Evolutionary conservation across 371 early-diverging fungal species (phyloP).

Genomic region (Batrachochytrium dendrobatidis): DNA sequence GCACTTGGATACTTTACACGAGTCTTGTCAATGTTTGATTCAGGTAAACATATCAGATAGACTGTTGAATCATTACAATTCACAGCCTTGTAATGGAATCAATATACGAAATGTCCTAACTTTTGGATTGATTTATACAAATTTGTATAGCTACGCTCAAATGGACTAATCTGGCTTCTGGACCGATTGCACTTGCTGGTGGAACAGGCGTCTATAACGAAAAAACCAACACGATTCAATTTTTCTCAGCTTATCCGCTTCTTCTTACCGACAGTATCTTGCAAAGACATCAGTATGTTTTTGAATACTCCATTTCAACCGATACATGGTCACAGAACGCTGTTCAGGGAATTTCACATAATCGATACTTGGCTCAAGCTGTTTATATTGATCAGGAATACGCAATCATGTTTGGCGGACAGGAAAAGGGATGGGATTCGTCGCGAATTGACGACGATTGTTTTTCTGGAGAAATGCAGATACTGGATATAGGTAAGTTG

Average conservation of each 20-base stretch:
- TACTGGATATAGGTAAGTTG: constrained; percentile 2
- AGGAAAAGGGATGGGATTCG: constrained; percentile 4
- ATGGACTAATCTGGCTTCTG: not conserved
- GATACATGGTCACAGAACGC: not conserved
- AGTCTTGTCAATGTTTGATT: not conserved
- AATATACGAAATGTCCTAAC: no score
- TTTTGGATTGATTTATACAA: no score
- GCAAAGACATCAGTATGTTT: not conserved
- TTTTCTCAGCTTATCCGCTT: not conserved
- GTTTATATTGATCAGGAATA: not conserved
- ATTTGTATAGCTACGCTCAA: not conserved
- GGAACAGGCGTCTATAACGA: not conserved
- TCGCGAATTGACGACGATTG: not conserved
- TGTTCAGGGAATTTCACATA: not conserved
- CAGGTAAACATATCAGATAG: no score
- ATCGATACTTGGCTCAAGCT: not conserved
- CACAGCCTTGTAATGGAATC: no score
- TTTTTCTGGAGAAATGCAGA: not conserved
- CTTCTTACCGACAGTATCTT: not conserved
- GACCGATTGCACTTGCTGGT: not conserved
- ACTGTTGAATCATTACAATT: no score
- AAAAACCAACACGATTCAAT: not conserved
- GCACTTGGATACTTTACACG: not conserved
- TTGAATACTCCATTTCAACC: not conserved
- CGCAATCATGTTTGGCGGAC: not conserved